Evolutionary conservation across 2,329 filamentous ascomycete species (phyloP), one percentile per base, ranked within the genome.

Genomic region (Fonsecaea erecta): DNA sequence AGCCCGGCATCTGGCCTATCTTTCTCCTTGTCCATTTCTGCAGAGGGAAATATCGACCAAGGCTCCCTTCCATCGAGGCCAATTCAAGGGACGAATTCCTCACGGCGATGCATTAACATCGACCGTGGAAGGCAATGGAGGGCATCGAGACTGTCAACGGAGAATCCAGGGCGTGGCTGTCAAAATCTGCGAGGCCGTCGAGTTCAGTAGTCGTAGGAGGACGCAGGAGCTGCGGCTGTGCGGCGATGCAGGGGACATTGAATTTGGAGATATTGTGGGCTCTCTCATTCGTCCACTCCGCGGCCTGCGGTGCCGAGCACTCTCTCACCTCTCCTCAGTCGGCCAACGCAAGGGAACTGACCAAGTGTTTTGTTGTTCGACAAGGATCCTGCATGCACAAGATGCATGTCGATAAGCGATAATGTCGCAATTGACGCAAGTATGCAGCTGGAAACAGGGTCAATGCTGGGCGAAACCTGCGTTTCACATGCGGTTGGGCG

Each of bases 1-100:
- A 96, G 81, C 56, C 93, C 93, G 60, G 93, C 93, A 71, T 82
- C 79, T 52, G 77, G 75, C 69, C 77, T 76, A 55, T 74, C 73
- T 62, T 76, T 77, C 62, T 72, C 74, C 70, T 77, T 76, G 67
- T 72, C 74, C 79, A 81, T 81, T 62, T 63, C 64, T 48, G 43
- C 52, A 18, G 46, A 32, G 11, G 35, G 26, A n/a, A 34, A 51
- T 26, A 43, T 35, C 12, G 52, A 21, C n/a, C 40, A 24, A 52
- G 16, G 34, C 34, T 51, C 32, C 53, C 65, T 32, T 65, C 65
- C 65, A 67, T 69, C 34, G 53, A 60, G 55, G 52, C 32, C 56
- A 52, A 30, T 28, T 35, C n/a, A 46, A 60, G 55, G 30, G 28
- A 30, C 32, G n/a, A 7, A 2, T n/a, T 52, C 21, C 28, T 34